These are phyloP conservation scores for Trichoderma semiorbis DNA, from an alignment of 2,329 filamentous ascomycete genomes.

Conservation along the genomic window DNA sequence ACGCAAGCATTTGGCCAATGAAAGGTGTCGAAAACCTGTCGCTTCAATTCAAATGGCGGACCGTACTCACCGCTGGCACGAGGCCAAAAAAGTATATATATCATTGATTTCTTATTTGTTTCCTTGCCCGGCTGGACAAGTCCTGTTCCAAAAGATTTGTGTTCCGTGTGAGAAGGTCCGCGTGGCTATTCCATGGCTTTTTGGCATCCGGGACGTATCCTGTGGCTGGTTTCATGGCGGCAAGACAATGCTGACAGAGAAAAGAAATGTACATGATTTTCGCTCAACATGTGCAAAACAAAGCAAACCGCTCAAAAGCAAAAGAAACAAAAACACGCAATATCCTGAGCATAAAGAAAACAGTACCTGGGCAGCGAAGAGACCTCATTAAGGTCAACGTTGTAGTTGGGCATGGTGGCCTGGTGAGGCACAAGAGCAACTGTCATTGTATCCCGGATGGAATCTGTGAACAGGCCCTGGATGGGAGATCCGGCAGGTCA, in stretches of 20 bases:
- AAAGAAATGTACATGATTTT: slow-evolving; percentile 31
- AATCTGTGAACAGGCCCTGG: slow-evolving; percentile 28
- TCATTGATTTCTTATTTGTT: slow-evolving; percentile 27
- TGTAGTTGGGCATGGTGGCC: slow-evolving; percentile 54
- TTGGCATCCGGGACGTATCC: slow-evolving; percentile 20
- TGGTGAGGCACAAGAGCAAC: slow-evolving; percentile 45
- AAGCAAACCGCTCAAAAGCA: slow-evolving; percentile 24
- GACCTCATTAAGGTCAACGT: slow-evolving; percentile 56
- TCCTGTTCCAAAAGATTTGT: slow-evolving; percentile 24
- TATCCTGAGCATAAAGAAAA: slow-evolving; percentile 39
- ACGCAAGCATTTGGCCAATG: slow-evolving; percentile 16
- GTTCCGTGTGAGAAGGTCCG: slow-evolving; percentile 7
- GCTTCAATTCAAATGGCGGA: slow-evolving; percentile 26
- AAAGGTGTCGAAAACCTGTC: slow-evolving; percentile 9
- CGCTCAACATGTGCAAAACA: slow-evolving; percentile 27
- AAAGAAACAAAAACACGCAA: slow-evolving; percentile 26
- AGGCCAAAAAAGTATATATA: slow-evolving; percentile 23
- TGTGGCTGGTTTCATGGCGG: slow-evolving; percentile 22
- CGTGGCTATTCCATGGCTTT: slow-evolving; percentile 19
- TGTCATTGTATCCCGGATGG: slow-evolving; percentile 46
- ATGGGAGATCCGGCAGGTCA: slow-evolving; percentile 28
- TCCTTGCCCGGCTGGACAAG: slow-evolving; percentile 33
- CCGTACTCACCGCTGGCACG: slow-evolving; percentile 38
- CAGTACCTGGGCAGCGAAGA: slow-evolving; percentile 61
- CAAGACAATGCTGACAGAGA: slow-evolving; percentile 23